Percentiles rank a stretch among this genome's conserved stretches.
Evolutionary conservation across 2,329 filamentous ascomycete genomes (phyloP).

Genomic region (Epicoccum nigrum): DNA sequence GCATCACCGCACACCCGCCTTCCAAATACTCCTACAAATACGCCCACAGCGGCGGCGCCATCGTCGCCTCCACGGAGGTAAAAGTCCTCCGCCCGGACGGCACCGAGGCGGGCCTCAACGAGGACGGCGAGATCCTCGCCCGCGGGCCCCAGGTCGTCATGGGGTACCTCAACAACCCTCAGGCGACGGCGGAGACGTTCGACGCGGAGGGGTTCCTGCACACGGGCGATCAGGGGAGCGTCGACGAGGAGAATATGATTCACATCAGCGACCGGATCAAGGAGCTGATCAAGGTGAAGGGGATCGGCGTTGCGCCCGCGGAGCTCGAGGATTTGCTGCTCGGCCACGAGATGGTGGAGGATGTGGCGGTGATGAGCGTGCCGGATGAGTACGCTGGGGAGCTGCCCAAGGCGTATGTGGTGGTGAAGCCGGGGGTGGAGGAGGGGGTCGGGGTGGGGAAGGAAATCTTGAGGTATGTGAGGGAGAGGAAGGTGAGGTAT

Average conservation of each 20-base stretch:
- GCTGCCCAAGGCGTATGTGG: conserved; percentile 54
- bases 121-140: conserved; percentile 60
- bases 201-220: conserved; percentile 60
- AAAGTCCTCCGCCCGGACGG: conserved; percentile 65
- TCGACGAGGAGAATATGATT: conserved; percentile 63
- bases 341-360: conserved; percentile 61
- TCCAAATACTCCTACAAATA: conserved; percentile 63
- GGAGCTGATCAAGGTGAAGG: conserved; percentile 72
- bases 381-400: conserved; percentile 60
- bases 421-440: conserved; percentile 45
- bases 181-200: conserved; percentile 54
- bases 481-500: conserved; percentile 54
- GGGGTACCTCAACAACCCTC: conserved; percentile 56
- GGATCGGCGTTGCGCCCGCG: conserved; percentile 66
- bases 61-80: conserved; percentile 65
- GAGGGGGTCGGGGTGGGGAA: conserved; percentile 43
- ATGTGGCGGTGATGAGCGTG: conserved; percentile 62
- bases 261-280: conserved; percentile 68
- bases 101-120: conserved; percentile 57
- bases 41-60: conserved; percentile 61
- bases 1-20: conserved; percentile 66
- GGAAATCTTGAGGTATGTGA: conserved; percentile 52
- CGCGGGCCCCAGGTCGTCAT: conserved; percentile 58
- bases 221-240: conserved; percentile 63
- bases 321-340: conserved; percentile 69